A percentile compares a stretch with the other conserved stretches of the same genome.
Evolutionary conservation across 1,139 yeast species (phyloP).

Genomic region (Diutina rugosa): DNA sequence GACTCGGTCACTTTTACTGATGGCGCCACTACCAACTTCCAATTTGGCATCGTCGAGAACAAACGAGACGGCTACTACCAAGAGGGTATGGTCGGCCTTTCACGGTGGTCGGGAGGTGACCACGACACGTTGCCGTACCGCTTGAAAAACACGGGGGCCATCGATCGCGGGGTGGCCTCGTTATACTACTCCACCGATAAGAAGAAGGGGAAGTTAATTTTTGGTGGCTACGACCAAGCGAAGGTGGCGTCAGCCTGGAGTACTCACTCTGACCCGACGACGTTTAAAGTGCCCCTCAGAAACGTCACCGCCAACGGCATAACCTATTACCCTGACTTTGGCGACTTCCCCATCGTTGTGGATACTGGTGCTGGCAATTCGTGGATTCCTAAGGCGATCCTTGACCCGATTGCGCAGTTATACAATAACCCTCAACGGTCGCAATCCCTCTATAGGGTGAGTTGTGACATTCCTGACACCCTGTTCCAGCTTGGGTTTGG

Average conservation of each 20-base stretch:
- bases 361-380: not conserved
- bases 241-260: not conserved
- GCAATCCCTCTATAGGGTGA: no score
- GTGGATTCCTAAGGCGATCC: not conserved
- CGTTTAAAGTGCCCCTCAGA: no score
- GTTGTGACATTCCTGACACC: no score
- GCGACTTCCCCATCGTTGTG: not conserved
- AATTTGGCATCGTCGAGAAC: not conserved
- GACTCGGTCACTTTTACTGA: not conserved
- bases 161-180: not conserved
- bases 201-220: not conserved
- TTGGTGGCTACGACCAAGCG: not conserved
- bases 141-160: not conserved
- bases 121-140: not conserved
- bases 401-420: not conserved
- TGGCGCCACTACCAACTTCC: no score
- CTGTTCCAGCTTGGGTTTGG: no score
- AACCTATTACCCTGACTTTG: not conserved
- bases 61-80: no score
- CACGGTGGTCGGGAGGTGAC: not conserved
- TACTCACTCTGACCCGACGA: no score
- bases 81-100: not conserved
- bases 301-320: not conserved
- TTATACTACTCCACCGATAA: not conserved
- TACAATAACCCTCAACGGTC: no score